phyloP scores from a whole-genome alignment of 1,284 basidiomycete genomes.

The Leccinum solheimii region DNA sequence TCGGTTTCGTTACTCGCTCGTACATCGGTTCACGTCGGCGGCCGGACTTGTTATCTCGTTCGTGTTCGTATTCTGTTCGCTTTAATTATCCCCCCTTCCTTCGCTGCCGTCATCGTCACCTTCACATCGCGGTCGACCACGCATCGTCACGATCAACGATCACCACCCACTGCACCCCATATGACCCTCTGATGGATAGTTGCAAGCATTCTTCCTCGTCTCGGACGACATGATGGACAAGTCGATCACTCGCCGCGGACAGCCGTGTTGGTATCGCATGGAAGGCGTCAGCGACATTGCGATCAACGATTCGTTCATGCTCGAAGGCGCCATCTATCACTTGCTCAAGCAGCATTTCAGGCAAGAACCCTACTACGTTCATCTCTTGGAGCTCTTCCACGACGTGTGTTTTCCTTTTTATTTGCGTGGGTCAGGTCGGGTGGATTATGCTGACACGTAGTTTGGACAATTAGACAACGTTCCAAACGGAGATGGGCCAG shows the following conservation, averaged over 20 bases:
- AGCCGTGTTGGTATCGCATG: constrained; percentile 93
- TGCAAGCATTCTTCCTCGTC: constrained; percentile 96
- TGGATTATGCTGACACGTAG: not conserved
- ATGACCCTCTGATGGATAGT: not conserved
- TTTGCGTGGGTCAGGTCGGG: not conserved
- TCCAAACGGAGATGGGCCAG: constrained; percentile 96
- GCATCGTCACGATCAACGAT: not conserved
- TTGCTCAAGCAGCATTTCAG: constrained; percentile 91
- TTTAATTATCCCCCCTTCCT: not conserved
- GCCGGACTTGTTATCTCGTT: not conserved
- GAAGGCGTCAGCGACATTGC: constrained; percentile 82
- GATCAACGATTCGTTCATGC: constrained; percentile 97
- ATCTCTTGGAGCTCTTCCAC: constrained; percentile 89
- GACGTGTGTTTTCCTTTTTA: constrained; percentile 42
- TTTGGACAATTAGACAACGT: constrained; percentile 58
- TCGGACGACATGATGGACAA: constrained; percentile 98
- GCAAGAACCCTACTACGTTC: constrained; percentile 78
- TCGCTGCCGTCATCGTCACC: not conserved
- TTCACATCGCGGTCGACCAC: not conserved
- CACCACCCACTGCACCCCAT: not conserved
- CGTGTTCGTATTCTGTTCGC: not conserved
- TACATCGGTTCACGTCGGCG: not conserved
- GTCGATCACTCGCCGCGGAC: constrained; percentile 93
- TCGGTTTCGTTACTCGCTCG: not conserved
- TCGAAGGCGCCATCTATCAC: constrained; percentile 92